Evolutionary conservation across 1,284 basidiomycete genomes (phyloP).

Genomic region (Rhodofomes roseus): DNA sequence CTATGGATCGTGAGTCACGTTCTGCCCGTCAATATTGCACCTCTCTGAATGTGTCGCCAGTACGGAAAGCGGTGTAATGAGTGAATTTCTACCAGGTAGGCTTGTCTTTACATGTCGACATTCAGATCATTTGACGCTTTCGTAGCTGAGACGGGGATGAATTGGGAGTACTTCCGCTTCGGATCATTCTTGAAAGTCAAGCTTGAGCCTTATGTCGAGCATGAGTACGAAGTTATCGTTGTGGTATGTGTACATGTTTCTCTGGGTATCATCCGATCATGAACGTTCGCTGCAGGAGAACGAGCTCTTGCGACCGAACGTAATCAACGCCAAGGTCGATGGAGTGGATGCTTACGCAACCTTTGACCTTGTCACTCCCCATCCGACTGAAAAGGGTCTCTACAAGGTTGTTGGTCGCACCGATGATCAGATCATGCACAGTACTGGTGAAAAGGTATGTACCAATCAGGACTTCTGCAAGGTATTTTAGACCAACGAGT

Average conservation of each 20-base stretch:
- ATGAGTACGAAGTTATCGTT: slow-evolving; percentile 9
- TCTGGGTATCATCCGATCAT: neutral
- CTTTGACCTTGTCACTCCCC: slow-evolving; percentile 41
- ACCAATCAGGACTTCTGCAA: slow-evolving; percentile 11
- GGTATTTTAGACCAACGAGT: slow-evolving; percentile 25
- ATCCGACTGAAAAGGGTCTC: slow-evolving; percentile 39
- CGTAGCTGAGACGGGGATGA: neutral
- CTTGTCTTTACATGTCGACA: neutral
- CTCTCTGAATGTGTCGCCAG: neutral
- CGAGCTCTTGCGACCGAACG: slow-evolving; percentile 13
- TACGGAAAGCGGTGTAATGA: slow-evolving; percentile 4
- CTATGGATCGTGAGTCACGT: slow-evolving; percentile 13
- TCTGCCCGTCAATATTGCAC: too few species aligned
- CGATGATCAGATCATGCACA: slow-evolving; percentile 51
- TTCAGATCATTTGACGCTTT: neutral
- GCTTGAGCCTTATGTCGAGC: slow-evolving; percentile 7
- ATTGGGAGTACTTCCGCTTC: slow-evolving; percentile 16
- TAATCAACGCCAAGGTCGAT: slow-evolving; percentile 26
- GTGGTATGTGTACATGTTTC: slow-evolving; percentile 4
- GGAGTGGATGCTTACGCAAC: slow-evolving; percentile 33
- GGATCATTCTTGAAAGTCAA: neutral
- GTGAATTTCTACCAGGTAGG: neutral
- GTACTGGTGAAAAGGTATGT: slow-evolving; percentile 46
- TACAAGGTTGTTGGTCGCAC: slow-evolving; percentile 45
- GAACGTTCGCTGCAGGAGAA: neutral